Evolutionary conservation across 345 rosid species (phyloP).

Genomic region (Eucalyptus regnans): DNA sequence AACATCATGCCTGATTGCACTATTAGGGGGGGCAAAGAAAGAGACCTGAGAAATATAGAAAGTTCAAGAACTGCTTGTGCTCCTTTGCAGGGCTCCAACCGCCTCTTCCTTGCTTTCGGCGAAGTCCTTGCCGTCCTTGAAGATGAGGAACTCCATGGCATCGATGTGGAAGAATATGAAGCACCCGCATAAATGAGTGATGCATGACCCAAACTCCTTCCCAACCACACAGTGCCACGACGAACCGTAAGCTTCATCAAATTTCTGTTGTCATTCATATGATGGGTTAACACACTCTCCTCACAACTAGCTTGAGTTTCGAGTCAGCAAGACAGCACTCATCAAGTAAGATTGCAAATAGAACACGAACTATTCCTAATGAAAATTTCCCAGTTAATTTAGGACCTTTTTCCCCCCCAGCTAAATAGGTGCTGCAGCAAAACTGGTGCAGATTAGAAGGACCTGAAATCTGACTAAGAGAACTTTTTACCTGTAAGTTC

Average conservation of each 20-base stretch:
- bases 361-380: neutral
- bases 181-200: constrained; percentile 29
- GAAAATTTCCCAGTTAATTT: neutral
- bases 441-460: neutral
- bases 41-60: neutral
- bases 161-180: constrained; percentile 35
- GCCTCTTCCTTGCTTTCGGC: constrained; percentile 32
- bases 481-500: neutral
- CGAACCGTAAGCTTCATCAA: constrained; percentile 32
- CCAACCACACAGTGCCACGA: constrained; percentile 49
- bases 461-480: neutral
- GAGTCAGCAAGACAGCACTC: neutral
- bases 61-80: neutral
- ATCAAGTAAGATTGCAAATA: neutral
- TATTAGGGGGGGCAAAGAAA: neutral
- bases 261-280: constrained; percentile 11
- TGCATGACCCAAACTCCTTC: constrained; percentile 40
- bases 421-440: neutral
- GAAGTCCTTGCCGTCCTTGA: constrained; percentile 36
- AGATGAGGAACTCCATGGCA: constrained; percentile 37
- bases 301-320: neutral
- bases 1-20: neutral
- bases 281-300: neutral
- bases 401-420: neutral
- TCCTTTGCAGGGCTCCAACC: constrained; percentile 11